phyloP scores from a whole-genome alignment of 441 rosid genomes.

The Populus hybrid region DNA sequence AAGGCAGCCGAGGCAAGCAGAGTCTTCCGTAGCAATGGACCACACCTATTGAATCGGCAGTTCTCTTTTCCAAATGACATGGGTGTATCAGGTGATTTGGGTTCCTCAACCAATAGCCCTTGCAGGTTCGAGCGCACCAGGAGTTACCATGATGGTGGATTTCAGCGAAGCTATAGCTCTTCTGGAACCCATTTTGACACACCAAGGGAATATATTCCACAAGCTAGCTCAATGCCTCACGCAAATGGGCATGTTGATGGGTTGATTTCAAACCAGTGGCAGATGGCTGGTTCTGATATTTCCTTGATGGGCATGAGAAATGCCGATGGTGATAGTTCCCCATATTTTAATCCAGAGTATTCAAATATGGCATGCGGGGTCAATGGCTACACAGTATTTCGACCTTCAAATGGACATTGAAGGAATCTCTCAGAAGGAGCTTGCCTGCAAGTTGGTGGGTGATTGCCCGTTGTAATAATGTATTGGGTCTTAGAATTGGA shows the following conservation, averaged over 20 bases:
- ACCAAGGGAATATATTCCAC: conserved; percentile 46
- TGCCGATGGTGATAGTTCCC: conserved; percentile 44
- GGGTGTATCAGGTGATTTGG: conserved; percentile 45
- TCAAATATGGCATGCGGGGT: conserved; percentile 48
- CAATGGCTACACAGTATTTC: conserved; percentile 58
- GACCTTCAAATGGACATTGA: conserved; percentile 80
- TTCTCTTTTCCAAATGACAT: conserved; percentile 49
- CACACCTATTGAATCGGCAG: conserved; percentile 48
- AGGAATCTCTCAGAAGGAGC: conserved; percentile 5
- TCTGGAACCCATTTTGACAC: conserved; percentile 47
- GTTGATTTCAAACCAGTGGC: conserved; percentile 57
- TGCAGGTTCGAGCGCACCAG: conserved; percentile 61
- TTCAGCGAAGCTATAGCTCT: conserved; percentile 45
- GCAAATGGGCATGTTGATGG: conserved; percentile 64
- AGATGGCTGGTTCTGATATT: conserved; percentile 52
- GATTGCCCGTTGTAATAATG: conserved; percentile 22
- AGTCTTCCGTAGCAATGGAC: conserved; percentile 35
- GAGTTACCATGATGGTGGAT: conserved; percentile 56
- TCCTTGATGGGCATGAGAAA: conserved; percentile 56
- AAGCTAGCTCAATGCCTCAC: conserved; percentile 42
- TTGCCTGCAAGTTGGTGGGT: conserved; percentile 11
- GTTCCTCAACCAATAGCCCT: conserved; percentile 37
- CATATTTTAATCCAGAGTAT: conserved; percentile 43
- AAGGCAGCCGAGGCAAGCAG: conserved; percentile 34
- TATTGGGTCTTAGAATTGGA: conserved; percentile 22